phyloP scores from a whole-genome alignment of 2,329 filamentous ascomycete genomes.

The Alternaria novae-zelandiae region DNA sequence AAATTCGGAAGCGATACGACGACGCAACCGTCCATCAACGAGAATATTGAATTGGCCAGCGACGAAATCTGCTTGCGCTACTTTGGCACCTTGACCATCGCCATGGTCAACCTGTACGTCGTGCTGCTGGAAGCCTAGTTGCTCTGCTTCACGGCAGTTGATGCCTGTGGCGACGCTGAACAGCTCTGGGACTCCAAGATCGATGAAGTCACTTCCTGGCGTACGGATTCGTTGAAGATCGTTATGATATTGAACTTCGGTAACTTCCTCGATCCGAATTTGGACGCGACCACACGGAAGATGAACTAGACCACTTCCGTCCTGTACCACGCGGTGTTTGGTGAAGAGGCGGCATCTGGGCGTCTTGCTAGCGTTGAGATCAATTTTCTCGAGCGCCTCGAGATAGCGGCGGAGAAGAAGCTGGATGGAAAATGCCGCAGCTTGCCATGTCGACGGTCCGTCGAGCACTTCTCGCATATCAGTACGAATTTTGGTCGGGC shows the following conservation, averaged over 20 bases:
- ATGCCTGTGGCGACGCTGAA: slow-evolving; percentile 12
- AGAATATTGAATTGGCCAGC: slow-evolving; percentile 12
- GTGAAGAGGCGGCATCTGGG: slow-evolving; percentile 20
- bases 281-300: slow-evolving; percentile 17
- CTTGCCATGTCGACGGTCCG: slow-evolving; percentile 23
- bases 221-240: slow-evolving; percentile 19
- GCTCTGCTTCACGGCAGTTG: slow-evolving; percentile 20
- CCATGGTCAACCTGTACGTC: slow-evolving; percentile 23
- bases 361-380: slow-evolving; percentile 11
- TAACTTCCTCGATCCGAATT: slow-evolving; percentile 24
- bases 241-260: slow-evolving; percentile 17
- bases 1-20: slow-evolving; percentile 11
- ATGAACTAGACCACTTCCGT: slow-evolving; percentile 18
- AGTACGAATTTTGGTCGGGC: slow-evolving; percentile 17
- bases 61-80: slow-evolving; percentile 13
- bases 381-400: slow-evolving; percentile 20
- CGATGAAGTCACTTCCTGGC: slow-evolving; percentile 16
- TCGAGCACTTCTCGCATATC: slow-evolving; percentile 23
- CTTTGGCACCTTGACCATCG: slow-evolving; percentile 20
- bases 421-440: slow-evolving; percentile 18
- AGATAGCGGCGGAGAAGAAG: slow-evolving; percentile 23
- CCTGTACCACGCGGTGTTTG: slow-evolving; percentile 22
- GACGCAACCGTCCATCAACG: slow-evolving; percentile 7
- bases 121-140: slow-evolving; percentile 21
- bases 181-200: slow-evolving; percentile 8